Conservation (phyloP, 495 filamentous ascomycete genomes). For the Patellaria atrata region DNA sequence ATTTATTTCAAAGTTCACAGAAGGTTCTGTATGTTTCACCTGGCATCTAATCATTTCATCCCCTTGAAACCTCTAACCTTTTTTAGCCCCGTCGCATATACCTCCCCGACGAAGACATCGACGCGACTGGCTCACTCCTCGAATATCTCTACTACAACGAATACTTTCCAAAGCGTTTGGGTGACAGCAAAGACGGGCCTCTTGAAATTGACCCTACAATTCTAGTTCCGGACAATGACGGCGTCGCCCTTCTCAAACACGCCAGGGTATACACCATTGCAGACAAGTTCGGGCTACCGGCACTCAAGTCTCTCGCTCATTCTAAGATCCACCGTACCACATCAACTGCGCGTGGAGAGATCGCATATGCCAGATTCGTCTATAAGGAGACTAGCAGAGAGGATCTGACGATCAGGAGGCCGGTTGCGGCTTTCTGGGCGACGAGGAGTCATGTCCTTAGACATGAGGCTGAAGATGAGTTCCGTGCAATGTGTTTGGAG, state of each 20-base stretch:
- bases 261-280: slow-evolving; percentile 81
- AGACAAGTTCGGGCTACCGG: slow-evolving; percentile 56
- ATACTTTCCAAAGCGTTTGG: slow-evolving; percentile 59
- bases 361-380: slow-evolving; percentile 79
- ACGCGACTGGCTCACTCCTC: slow-evolving; percentile 74
- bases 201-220: slow-evolving; percentile 44
- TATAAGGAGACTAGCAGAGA: slow-evolving; percentile 59
- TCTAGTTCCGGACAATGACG: slow-evolving; percentile 51
- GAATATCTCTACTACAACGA: slow-evolving; percentile 88
- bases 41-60: not conserved
- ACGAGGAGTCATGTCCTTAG: slow-evolving; percentile 63
- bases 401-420: slow-evolving; percentile 61
- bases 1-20: slow-evolving; percentile 40
- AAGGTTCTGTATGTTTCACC: slow-evolving; percentile 21
- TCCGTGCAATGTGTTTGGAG: slow-evolving; percentile 68
- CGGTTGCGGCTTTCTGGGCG: slow-evolving; percentile 86
- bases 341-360: slow-evolving; percentile 71
- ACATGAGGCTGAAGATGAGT: slow-evolving; percentile 69
- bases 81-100: slow-evolving; percentile 48
- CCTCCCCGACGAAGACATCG: slow-evolving; percentile 55
- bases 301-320: slow-evolving; percentile 64
- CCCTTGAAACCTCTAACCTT: too few relatives aligned
- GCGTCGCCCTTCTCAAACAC: slow-evolving; percentile 67
- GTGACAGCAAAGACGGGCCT: slow-evolving; percentile 31
- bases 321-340: slow-evolving; percentile 82